phyloP scores from a whole-genome alignment of 1,284 basidiomycete species.

The Austroboletus niveus region DNA sequence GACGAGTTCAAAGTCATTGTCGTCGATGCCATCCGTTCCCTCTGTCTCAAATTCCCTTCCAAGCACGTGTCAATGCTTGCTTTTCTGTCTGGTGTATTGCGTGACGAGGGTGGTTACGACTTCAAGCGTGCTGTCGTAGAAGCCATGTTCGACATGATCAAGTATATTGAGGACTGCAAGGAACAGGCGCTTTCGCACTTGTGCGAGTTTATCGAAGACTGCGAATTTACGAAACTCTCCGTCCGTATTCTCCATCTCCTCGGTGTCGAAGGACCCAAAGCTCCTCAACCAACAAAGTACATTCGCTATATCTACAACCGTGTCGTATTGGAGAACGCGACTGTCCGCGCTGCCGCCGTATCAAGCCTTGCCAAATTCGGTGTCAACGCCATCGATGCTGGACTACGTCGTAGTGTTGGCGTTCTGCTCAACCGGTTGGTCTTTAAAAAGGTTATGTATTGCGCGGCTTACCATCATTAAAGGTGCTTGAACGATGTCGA shows the following conservation, averaged over 20 bases:
- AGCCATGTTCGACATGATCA: conserved; percentile 99
- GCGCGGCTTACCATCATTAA: conserved; percentile 11
- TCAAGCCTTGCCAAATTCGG: conserved; percentile 96
- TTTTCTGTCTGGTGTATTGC: conserved; percentile 91
- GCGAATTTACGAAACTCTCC: conserved; percentile 99
- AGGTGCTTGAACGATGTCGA: conserved; percentile 98
- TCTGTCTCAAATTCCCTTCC: conserved; percentile 97
- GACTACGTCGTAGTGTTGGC: conserved; percentile 82
- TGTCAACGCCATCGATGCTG: conserved; percentile 77
- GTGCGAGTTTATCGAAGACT: conserved; percentile 99
- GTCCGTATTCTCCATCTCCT: conserved; percentile 95
- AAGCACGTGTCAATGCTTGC: conserved; percentile 96
- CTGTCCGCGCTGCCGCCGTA: conserved; percentile 96
- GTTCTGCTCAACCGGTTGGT: conserved; percentile 79
- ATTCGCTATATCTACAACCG: conserved; percentile 99
- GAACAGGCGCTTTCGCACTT: conserved; percentile 96
- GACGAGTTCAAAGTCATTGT: conserved; percentile 99
- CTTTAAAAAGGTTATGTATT: conserved; percentile 1
- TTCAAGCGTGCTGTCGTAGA: conserved; percentile 99
- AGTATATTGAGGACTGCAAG: conserved; percentile 93
- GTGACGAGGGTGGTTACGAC: conserved; percentile 98
- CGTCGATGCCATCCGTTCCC: conserved; percentile 95
- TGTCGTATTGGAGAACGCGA: conserved; percentile 97
- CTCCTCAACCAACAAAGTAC: conserved; percentile 94
- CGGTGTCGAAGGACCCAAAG: conserved; percentile 94